Evolutionary conservation across 1,284 basidiomycete genomes (phyloP).

Genomic region (Marasmius tenuissimus): DNA sequence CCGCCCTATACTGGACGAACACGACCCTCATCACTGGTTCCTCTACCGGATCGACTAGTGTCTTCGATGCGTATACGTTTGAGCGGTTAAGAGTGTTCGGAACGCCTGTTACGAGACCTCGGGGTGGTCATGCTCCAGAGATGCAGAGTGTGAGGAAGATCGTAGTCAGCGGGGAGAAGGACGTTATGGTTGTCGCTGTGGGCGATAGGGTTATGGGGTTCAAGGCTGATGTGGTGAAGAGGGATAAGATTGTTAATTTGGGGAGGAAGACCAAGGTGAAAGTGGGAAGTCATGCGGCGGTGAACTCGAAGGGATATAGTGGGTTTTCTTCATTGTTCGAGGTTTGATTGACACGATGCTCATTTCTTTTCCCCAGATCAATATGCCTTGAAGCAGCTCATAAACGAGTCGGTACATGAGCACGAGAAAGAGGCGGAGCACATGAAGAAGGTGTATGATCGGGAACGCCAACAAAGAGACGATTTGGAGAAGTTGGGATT

Average conservation of each 20-base stretch:
- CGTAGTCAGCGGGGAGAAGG: slow-evolving; percentile 52
- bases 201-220: slow-evolving; percentile 70
- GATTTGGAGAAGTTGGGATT: slow-evolving; percentile 67
- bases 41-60: slow-evolving; percentile 57
- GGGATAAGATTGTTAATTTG: slow-evolving; percentile 28
- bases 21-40: slow-evolving; percentile 64
- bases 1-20: slow-evolving; percentile 61
- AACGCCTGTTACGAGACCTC: slow-evolving; percentile 41
- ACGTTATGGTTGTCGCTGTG: slow-evolving; percentile 63
- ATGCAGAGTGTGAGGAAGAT: slow-evolving; percentile 57
- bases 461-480: slow-evolving; percentile 56
- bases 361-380: slow-evolving; percentile 46
- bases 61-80: slow-evolving; percentile 71
- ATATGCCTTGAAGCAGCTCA: slow-evolving; percentile 64
- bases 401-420: slow-evolving; percentile 57
- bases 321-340: slow-evolving; percentile 27
- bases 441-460: slow-evolving; percentile 37
- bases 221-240: slow-evolving; percentile 54
- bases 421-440: slow-evolving; percentile 48
- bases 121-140: slow-evolving; percentile 14
- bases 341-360: slow-evolving; percentile 8
- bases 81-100: slow-evolving; percentile 54
- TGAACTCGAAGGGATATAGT: slow-evolving; percentile 52
- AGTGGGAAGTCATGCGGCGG: slow-evolving; percentile 1
- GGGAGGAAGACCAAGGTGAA: slow-evolving; percentile 33